Percentiles rank a stretch among this genome's conserved stretches.
Conservation (phyloP, 2,329 filamentous ascomycete genomes). For the Atkinsonella texensis region DNA sequence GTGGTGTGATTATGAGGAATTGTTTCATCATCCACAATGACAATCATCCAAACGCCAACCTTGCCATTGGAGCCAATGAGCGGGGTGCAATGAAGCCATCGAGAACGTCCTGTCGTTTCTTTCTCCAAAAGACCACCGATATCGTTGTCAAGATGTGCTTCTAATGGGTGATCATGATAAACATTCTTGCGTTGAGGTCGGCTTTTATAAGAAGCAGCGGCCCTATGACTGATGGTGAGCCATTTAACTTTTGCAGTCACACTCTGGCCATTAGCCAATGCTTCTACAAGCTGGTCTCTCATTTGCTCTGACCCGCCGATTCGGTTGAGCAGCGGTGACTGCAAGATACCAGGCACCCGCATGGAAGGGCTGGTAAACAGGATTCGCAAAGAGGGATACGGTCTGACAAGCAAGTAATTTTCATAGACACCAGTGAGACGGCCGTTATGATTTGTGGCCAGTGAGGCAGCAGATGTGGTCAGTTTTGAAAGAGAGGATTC, state of each 20-base stretch:
- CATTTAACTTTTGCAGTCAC: slow-evolving; percentile 56
- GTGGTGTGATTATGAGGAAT: not conserved
- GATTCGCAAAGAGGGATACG: slow-evolving; percentile 52
- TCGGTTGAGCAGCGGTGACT: slow-evolving; percentile 43
- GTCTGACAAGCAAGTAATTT: slow-evolving; percentile 52
- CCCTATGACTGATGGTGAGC: slow-evolving; percentile 6
- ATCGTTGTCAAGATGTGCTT: slow-evolving; percentile 22
- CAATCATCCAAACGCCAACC: slow-evolving; percentile 68
- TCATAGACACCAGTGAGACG: slow-evolving; percentile 27
- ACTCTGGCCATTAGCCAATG: slow-evolving; percentile 54
- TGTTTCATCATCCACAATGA: slow-evolving; percentile 54
- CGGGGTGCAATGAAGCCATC: slow-evolving; percentile 70
- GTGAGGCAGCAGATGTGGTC: slow-evolving; percentile 1
- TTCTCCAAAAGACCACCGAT: slow-evolving; percentile 3
- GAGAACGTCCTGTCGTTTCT: slow-evolving; percentile 41
- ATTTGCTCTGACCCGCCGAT: slow-evolving; percentile 38
- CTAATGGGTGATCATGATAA: slow-evolving; percentile 37
- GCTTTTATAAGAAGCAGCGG: not conserved
- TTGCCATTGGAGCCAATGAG: slow-evolving; percentile 51
- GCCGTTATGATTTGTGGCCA: slow-evolving; percentile 10
- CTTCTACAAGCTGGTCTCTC: slow-evolving; percentile 37
- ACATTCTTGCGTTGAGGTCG: slow-evolving; percentile 5
- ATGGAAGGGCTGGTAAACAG: slow-evolving; percentile 58
- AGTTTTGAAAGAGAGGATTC: not conserved
- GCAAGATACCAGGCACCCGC: slow-evolving; percentile 54